Evolutionary conservation across 179 eudicot species (phyloP).

Genomic region (Spergularia azorica): DNA sequence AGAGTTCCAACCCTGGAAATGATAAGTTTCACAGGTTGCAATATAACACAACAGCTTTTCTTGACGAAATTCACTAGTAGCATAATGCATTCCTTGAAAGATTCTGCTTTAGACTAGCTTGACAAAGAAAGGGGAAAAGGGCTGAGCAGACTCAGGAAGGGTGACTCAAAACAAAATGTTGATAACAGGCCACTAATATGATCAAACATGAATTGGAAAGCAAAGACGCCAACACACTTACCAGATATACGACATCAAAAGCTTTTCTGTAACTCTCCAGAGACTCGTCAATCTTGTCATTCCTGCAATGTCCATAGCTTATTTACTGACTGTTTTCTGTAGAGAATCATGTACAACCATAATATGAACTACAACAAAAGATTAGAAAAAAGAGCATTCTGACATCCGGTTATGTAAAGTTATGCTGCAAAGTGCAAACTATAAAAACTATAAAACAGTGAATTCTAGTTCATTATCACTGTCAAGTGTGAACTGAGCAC

Average conservation of each 20-base stretch:
- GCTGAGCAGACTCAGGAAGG: neutral
- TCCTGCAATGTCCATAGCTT: conserved; percentile 50
- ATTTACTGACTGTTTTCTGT: neutral
- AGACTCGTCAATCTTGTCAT: conserved; percentile 66
- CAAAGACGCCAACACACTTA: conserved; percentile 37
- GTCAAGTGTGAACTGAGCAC: too few relatives aligned
- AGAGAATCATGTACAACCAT: neutral
- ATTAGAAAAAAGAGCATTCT: neutral
- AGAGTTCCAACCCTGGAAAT: neutral
- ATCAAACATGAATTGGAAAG: neutral
- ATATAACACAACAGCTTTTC: neutral
- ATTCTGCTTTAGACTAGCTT: neutral
- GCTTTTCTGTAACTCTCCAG: conserved; percentile 66
- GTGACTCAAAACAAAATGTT: neutral
- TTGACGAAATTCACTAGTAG: neutral
- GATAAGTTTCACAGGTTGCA: neutral
- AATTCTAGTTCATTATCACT: too few relatives aligned
- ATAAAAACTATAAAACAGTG: too few relatives aligned
- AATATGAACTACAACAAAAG: neutral
- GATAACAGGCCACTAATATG: neutral
- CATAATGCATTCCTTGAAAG: neutral
- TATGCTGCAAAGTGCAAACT: too few relatives aligned
- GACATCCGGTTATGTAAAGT: neutral
- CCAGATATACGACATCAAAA: conserved; percentile 78
- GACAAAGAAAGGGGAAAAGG: neutral